phyloP scores from a whole-genome alignment of 345 rosid species.

The Camelina sativa region DNA sequence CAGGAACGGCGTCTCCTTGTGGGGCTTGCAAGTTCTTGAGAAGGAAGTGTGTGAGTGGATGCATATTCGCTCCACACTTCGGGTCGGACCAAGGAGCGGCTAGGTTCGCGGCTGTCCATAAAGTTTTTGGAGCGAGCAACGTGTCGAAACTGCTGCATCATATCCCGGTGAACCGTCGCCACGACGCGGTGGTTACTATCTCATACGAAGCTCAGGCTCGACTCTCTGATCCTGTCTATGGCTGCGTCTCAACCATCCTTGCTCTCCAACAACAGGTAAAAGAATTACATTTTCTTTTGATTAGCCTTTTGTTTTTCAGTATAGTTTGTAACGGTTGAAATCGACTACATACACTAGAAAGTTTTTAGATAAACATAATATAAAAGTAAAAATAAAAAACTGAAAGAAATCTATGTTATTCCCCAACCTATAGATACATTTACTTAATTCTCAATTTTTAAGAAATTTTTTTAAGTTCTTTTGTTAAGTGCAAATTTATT shows the following conservation, averaged over 20 bases:
- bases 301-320: neutral
- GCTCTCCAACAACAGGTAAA: slow-evolving; percentile 89
- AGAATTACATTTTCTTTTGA: too few species aligned
- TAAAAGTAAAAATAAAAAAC: neutral
- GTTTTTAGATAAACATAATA: slow-evolving; percentile 13
- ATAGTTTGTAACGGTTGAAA: slow-evolving; percentile 21
- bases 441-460: neutral
- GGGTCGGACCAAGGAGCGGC: slow-evolving; percentile 95
- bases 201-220: slow-evolving; percentile 97
- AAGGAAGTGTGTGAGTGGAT: slow-evolving; percentile 88
- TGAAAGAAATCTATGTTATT: too few species aligned
- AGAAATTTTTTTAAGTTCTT: too few species aligned
- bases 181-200: slow-evolving; percentile 89
- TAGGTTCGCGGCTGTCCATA: slow-evolving; percentile 93
- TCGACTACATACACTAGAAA: neutral
- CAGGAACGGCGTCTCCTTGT: slow-evolving; percentile 64
- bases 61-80: slow-evolving; percentile 94
- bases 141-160: slow-evolving; percentile 84
- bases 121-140: slow-evolving; percentile 95
- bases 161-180: slow-evolving; percentile 81
- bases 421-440: neutral
- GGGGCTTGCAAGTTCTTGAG: slow-evolving; percentile 98
- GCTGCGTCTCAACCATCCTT: slow-evolving; percentile 90
- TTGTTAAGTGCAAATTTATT: neutral
- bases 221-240: slow-evolving; percentile 93